These are phyloP conservation scores for Carnegiea gigantea DNA, from an alignment of 179 eudicot genomes.

Conservation along the genomic window DNA sequence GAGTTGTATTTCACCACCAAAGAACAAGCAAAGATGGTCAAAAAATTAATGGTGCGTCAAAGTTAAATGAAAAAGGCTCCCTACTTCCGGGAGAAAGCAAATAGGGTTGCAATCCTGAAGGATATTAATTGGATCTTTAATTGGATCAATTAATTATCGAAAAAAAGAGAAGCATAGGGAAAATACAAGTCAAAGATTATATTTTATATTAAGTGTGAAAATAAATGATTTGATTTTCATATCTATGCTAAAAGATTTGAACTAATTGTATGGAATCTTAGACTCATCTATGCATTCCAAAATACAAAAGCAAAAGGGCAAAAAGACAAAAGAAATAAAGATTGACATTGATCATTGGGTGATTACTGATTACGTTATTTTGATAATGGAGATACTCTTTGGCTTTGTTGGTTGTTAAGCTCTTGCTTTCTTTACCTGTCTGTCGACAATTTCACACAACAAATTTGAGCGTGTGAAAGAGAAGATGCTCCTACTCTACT, in stretches of 20 bases:
- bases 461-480: background rate
- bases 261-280: background rate
- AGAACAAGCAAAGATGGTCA: background rate
- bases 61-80: no score
- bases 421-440: background rate
- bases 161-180: no score
- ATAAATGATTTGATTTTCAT: no score
- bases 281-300: background rate
- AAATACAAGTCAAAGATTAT: no score
- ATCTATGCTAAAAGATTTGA: background rate
- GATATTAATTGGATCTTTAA: no score
- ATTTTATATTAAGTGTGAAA: background rate
- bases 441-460: background rate
- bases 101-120: no score
- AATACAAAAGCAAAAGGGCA: background rate
- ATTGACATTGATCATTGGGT: background rate
- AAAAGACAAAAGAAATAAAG: background rate
- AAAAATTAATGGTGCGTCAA: no score
- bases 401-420: background rate
- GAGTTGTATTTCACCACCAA: background rate
- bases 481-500: background rate
- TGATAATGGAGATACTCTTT: constrained; percentile 6
- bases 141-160: no score
- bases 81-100: no score
- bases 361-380: background rate